Evolutionary conservation across 176 grass and related monocot species (phyloP).

Genomic region (Triticum turgidum): DNA sequence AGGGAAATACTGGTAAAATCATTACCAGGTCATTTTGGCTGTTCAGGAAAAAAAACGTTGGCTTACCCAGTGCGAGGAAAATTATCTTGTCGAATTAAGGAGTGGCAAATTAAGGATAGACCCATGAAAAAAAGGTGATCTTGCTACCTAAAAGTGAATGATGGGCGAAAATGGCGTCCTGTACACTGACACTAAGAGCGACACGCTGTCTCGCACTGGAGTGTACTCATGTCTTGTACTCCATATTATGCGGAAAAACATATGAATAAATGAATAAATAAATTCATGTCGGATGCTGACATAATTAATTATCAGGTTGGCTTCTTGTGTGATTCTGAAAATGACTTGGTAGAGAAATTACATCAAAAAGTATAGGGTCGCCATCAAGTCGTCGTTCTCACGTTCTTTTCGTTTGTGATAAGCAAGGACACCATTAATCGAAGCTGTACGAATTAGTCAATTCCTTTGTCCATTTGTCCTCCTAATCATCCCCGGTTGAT

Average conservation of each 20-base stretch:
- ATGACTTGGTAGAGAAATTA: not conserved
- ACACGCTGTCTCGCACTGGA: conserved; percentile 21
- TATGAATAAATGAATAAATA: not conserved
- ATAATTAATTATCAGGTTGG: conserved; percentile 18
- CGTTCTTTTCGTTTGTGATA: conserved; percentile 37
- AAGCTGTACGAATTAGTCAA: conserved; percentile 24
- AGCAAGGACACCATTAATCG: conserved; percentile 48
- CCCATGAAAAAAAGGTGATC: not conserved
- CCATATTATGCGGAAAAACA: not conserved
- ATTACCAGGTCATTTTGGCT: too few species aligned
- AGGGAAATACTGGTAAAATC: too few species aligned
- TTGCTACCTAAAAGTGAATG: conserved; percentile 12
- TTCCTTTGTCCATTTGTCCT: not conserved
- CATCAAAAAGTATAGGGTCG: conserved; percentile 26
- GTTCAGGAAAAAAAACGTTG: too few species aligned
- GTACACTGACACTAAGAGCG: conserved; percentile 26
- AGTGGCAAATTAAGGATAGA: not conserved
- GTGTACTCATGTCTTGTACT: not conserved
- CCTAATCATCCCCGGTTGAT: conserved; percentile 22
- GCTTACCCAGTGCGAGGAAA: too few species aligned
- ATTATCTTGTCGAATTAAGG: not conserved
- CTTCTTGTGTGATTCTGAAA: conserved; percentile 10
- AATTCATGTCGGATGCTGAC: not conserved
- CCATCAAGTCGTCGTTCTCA: conserved; percentile 22
- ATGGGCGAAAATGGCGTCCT: not conserved